Evolutionary conservation across 192 early-diverging fungal genomes (phyloP).

Genomic region (Mortierella antarctica): DNA sequence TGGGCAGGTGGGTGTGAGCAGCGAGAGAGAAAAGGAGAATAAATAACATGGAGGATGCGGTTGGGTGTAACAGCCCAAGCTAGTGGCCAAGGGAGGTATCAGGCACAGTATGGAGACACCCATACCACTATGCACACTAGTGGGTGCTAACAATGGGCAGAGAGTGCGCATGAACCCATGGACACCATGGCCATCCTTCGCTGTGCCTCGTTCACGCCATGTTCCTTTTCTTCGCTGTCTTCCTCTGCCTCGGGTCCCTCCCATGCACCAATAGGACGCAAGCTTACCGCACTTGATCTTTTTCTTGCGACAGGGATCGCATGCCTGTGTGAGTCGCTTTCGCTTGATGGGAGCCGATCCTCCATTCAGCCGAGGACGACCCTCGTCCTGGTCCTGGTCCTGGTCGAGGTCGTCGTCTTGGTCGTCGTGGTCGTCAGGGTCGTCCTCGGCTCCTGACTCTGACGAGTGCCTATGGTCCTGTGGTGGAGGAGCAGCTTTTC

Average conservation of each 20-base stretch:
- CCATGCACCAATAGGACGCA: background rate
- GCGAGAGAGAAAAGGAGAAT: background rate
- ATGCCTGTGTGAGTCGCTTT: constrained; percentile 77
- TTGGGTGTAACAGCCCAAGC: no score
- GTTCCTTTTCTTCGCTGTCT: no score
- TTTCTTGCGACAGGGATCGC: constrained; percentile 80
- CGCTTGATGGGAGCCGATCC: constrained; percentile 56
- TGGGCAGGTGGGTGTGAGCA: background rate
- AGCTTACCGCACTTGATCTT: constrained; percentile 67
- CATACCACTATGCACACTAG: no score
- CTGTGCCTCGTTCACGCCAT: no score
- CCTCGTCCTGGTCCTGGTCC: constrained; percentile 18
- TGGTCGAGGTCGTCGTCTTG: constrained; percentile 26
- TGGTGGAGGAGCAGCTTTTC: background rate
- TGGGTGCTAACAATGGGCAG: no score
- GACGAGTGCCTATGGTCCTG: background rate
- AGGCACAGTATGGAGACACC: no score
- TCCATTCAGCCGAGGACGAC: background rate
- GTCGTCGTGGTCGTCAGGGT: constrained; percentile 20
- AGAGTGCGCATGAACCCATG: no score
- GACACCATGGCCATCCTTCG: no score
- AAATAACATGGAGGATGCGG: no score
- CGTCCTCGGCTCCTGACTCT: constrained; percentile 5
- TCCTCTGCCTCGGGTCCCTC: no score
- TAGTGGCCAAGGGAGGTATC: no score